Conservation (phyloP, 495 filamentous ascomycete genomes). For the Penicillium salamii region DNA sequence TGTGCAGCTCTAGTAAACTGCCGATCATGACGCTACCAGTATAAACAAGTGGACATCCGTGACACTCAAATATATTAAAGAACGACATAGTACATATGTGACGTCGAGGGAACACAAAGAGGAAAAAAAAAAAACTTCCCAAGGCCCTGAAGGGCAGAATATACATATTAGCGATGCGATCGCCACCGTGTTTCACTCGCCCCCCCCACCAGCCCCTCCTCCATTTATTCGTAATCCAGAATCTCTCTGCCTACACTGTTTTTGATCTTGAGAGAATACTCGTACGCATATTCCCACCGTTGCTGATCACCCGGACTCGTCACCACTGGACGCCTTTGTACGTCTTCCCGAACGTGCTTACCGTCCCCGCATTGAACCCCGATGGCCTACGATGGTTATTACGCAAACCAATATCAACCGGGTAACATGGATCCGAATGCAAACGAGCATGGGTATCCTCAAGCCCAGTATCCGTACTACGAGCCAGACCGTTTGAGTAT, state of each 20-base stretch:
- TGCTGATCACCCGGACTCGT: no score
- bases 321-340: background rate
- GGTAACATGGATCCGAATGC: slow-evolving; percentile 26
- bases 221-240: background rate
- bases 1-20: background rate
- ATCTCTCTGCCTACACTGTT: background rate
- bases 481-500: slow-evolving; percentile 36
- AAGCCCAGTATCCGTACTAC: slow-evolving; percentile 35
- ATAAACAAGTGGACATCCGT: slow-evolving; percentile 1
- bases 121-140: background rate
- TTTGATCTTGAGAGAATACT: slow-evolving; percentile 3
- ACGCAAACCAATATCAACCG: slow-evolving; percentile 27
- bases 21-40: slow-evolving; percentile 2
- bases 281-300: background rate
- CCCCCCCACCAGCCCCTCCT: slow-evolving; percentile 7
- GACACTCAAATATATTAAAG: slow-evolving; percentile 4
- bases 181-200: slow-evolving; percentile 7
- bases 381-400: slow-evolving; percentile 45
- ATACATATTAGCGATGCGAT: background rate
- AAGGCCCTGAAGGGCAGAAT: no score
- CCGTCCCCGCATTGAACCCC: background rate
- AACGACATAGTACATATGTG: background rate
- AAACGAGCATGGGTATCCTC: slow-evolving; percentile 19
- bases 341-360: background rate
- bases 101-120: slow-evolving; percentile 10